Base-by-base conservation (phyloP, 495 filamentous ascomycete species). In the Daldinia concentrica region DNA sequence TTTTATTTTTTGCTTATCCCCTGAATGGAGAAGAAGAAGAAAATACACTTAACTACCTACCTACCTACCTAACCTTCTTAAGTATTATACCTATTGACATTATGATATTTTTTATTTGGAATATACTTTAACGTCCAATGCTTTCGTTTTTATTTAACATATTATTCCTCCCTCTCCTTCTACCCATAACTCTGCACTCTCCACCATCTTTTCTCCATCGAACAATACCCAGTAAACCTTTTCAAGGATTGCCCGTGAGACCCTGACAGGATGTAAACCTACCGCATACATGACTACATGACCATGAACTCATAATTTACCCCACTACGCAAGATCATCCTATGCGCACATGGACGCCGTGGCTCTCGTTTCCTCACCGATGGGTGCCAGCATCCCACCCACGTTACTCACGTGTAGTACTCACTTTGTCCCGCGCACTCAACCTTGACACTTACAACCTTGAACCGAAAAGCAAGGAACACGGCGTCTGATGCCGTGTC, bases 301-400 rank as follows among this genome's bases (percentile, higher is more conserved):
- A 56, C 56, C 64, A 66, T 65, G 58, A 58, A 57, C 43, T 58
- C 30, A 71, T 45, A 59, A 37, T 30, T 29, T 72, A 64, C 65
- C 61, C 70, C 70, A 73, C 70, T 29, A 68, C 64, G 57, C 41
- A 48, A 50, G 41, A 64, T 72, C 69, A 68, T 72, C 68, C 58
- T 61, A 66, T 54, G 62, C 61, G 51, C 66, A 63, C 71, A 62
- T 62, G 34, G 61, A 66, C 58, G 62, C 50, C 66, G 58, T 69
- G 71, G 58, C 65, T 69, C 62, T 69, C 62, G 52, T 68, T 69
- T 73, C 66, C 72, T 74, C 67, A 74, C 72, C 72, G 72, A 74
- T 74, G 72, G 72, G 68, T 74, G 56, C 68, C 64, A 62, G 59
- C 72, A 71, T 71, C 45, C 39, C 60, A 63, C 60, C 71, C 68